Evolutionary conservation across 352 stramenopile genomes (phyloP).

Genomic region (Thalassiosira gravida): DNA sequence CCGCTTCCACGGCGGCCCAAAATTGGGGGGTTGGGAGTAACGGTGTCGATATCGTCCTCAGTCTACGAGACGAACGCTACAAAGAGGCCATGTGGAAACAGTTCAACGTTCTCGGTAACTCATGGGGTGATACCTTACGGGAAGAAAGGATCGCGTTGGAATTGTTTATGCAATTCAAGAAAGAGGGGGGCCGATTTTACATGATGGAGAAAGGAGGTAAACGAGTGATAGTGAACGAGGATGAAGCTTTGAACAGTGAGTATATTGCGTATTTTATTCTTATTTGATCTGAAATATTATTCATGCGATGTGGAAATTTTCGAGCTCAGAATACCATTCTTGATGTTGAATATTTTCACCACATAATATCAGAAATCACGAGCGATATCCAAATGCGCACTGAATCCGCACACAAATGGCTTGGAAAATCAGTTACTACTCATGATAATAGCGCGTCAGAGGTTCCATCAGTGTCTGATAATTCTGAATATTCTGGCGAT

Average conservation of each 20-base stretch:
- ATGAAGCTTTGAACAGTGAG: slow-evolving; percentile 43
- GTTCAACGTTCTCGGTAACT: slow-evolving; percentile 33
- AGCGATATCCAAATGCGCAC: slow-evolving; percentile 23
- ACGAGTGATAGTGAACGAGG: slow-evolving; percentile 3
- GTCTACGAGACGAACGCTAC: slow-evolving; percentile 30
- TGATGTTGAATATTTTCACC: neutral
- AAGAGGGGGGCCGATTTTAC: slow-evolving; percentile 25
- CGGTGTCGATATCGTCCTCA: slow-evolving; percentile 22
- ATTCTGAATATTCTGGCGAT: neutral
- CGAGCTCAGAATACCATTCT: no score
- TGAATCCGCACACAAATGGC: slow-evolving; percentile 24
- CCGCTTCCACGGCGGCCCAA: no score
- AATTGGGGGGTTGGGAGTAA: neutral
- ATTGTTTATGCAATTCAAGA: slow-evolving; percentile 14
- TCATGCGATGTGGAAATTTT: no score
- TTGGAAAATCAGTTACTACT: slow-evolving; percentile 12
- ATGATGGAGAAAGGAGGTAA: slow-evolving; percentile 5
- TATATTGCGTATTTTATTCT: slow-evolving; percentile 12
- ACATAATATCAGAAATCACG: slow-evolving; percentile 19
- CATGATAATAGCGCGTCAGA: neutral
- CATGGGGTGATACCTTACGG: slow-evolving; percentile 12
- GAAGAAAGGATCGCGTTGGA: slow-evolving; percentile 27
- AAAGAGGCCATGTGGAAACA: slow-evolving; percentile 28
- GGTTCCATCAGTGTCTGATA: neutral
- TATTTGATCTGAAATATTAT: slow-evolving; percentile 2